These are phyloP conservation scores for Flaveria linearis DNA, from an alignment of 129 eudicot species.

Conservation along the genomic window DNA sequence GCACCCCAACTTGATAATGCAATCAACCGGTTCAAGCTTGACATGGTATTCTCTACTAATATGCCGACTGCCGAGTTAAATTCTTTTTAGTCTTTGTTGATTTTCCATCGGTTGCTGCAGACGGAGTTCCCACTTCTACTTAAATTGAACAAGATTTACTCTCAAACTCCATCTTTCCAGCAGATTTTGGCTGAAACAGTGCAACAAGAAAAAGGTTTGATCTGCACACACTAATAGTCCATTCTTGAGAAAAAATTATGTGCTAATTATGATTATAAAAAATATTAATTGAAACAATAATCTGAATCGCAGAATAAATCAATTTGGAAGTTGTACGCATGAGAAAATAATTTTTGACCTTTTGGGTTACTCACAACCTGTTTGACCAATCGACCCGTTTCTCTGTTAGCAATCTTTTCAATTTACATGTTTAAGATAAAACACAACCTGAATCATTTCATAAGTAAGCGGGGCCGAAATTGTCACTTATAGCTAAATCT, in stretches of 20 bases:
- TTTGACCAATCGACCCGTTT: neutral
- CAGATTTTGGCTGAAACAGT: neutral
- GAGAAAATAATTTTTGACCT: neutral
- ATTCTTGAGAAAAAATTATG: neutral
- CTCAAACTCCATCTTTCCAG: slow-evolving; percentile 6
- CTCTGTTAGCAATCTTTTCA: neutral
- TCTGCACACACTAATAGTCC: neutral
- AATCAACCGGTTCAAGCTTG: slow-evolving; percentile 57
- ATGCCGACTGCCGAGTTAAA: neutral
- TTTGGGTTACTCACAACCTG: neutral
- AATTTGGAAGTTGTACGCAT: neutral
- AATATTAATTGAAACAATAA: neutral
- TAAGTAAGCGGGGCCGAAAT: neutral
- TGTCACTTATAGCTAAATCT: neutral
- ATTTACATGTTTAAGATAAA: neutral
- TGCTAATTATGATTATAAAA: neutral
- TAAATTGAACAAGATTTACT: neutral
- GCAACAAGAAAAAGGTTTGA: neutral
- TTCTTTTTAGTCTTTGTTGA: neutral
- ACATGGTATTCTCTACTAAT: slow-evolving; percentile 52
- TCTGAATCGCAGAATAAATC: neutral
- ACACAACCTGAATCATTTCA: neutral
- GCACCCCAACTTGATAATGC: slow-evolving; percentile 82
- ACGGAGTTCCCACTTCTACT: slow-evolving; percentile 9
- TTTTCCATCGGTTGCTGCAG: neutral